Conservation (phyloP, 1,139 yeast genomes). For the Blastobotrys indianensis region DNA sequence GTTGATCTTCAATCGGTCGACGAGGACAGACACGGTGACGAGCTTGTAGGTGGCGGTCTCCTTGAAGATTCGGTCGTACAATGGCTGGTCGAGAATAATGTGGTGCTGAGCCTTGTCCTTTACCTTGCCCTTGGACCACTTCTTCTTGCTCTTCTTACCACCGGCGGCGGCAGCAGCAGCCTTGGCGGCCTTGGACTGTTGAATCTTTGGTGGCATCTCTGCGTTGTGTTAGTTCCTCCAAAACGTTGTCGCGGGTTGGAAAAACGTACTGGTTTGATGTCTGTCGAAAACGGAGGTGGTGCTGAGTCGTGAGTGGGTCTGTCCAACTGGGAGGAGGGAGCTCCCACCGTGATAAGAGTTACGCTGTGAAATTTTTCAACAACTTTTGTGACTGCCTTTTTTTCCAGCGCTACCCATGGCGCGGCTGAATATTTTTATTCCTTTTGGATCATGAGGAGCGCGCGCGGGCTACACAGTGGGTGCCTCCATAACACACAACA, state of each 20-base stretch:
- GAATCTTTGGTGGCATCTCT: slow-evolving; percentile 97
- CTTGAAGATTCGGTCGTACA: slow-evolving; percentile 98
- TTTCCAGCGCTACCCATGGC: background rate
- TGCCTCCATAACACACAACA: background rate
- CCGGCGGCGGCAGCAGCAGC: slow-evolving; percentile 99
- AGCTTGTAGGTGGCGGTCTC: slow-evolving; percentile 99
- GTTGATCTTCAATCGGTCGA: slow-evolving; percentile 98
- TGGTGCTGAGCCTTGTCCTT: slow-evolving; percentile 99
- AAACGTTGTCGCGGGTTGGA: background rate
- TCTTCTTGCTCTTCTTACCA: slow-evolving; percentile 99
- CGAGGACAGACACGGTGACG: slow-evolving; percentile 95
- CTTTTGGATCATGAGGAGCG: too few species aligned
- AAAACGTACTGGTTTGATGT: background rate
- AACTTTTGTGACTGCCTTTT: slow-evolving; percentile 2
- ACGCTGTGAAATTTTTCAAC: slow-evolving; percentile 1
- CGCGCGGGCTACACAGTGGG: too few species aligned
- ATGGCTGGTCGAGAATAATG: slow-evolving; percentile 95
- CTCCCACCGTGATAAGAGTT: background rate
- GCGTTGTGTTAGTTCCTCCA: background rate
- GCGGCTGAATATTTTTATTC: too few species aligned
- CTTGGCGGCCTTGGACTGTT: slow-evolving; percentile 99
- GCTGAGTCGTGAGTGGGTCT: background rate
- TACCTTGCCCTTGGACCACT: slow-evolving; percentile 99
- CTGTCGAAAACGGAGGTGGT: background rate
- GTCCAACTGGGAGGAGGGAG: too few species aligned